Conservation (phyloP, 2,329 filamentous ascomycete species). For the Fusarium verticillioides region DNA sequence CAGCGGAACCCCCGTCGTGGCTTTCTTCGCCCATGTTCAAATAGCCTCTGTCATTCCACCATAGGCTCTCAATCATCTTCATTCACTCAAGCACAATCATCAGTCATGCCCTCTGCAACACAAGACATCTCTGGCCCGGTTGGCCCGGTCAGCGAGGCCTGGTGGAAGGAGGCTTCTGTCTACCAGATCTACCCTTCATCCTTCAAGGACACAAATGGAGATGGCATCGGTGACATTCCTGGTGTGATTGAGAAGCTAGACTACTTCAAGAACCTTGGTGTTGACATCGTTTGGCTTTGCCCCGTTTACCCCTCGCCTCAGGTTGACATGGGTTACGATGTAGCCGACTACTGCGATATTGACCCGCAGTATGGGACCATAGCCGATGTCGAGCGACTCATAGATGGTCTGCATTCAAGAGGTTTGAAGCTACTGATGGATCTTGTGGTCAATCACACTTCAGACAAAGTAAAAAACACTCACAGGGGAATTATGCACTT, state of each 20-base stretch:
- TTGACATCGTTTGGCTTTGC: constrained; percentile 74
- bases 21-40: background rate
- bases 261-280: constrained; percentile 69
- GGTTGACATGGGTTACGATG: constrained; percentile 78
- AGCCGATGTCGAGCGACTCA: constrained; percentile 70
- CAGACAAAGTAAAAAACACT: constrained; percentile 42
- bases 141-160: constrained; percentile 40
- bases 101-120: constrained; percentile 1
- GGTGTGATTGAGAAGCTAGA: constrained; percentile 70
- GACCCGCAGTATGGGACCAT: constrained; percentile 75
- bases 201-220: constrained; percentile 66
- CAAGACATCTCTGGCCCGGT: background rate
- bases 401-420: constrained; percentile 66
- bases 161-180: constrained; percentile 66
- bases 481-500: too few relatives aligned
- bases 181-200: constrained; percentile 64
- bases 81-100: background rate
- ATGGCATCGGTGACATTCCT: constrained; percentile 70
- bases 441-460: constrained; percentile 82
- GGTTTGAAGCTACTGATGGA: constrained; percentile 79
- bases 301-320: constrained; percentile 73
- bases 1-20: too few relatives aligned
- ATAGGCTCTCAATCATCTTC: background rate
- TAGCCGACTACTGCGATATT: constrained; percentile 73
- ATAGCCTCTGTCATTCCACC: background rate